A percentile compares a stretch with the other conserved stretches of the same genome.
Conservation (phyloP, 495 filamentous ascomycete species). For the Oleoguttula mirabilis region DNA sequence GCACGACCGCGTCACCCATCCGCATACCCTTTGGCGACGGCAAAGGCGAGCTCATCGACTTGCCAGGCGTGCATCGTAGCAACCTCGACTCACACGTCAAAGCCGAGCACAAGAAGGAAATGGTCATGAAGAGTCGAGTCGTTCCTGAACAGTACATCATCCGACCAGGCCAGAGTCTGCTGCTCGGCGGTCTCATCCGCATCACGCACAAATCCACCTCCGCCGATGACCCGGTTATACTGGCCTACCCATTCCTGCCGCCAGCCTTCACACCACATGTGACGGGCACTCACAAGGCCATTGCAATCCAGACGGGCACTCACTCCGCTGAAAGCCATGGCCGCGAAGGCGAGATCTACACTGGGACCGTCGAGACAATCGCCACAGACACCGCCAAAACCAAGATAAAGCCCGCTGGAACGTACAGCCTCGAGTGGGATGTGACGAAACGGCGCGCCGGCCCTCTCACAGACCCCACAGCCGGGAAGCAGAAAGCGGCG, state of each 20-base stretch:
- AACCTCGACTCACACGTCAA: conserved; percentile 56
- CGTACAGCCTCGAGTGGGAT: conserved; percentile 63
- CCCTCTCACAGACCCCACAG: conserved; percentile 41
- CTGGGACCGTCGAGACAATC: conserved; percentile 46
- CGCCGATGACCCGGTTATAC: conserved; percentile 40
- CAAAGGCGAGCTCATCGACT: conserved; percentile 83
- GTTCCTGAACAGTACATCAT: conserved; percentile 55
- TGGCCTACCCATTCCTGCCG: conserved; percentile 58
- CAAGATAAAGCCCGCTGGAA: conserved; percentile 55
- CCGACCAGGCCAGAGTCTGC: conserved; percentile 67
- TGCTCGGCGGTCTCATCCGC: conserved; percentile 74
- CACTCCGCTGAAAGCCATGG: conserved; percentile 22
- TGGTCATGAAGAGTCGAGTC: conserved; percentile 66
- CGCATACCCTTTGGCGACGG: conserved; percentile 74
- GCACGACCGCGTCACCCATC: conserved; percentile 90
- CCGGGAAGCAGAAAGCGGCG: conserved; percentile 40
- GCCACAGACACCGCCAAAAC: conserved; percentile 43
- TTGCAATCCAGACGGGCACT: conserved; percentile 44
- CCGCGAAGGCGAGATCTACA: conserved; percentile 39
- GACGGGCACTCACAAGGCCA: conserved; percentile 57
- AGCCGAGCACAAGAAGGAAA: conserved; percentile 45
- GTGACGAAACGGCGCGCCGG: conserved; percentile 61
- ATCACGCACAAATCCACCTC: conserved; percentile 54
- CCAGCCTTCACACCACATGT: conserved; percentile 50
- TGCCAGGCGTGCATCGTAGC: conserved; percentile 71